Conservation (phyloP, 2,329 filamentous ascomycete species). For the Fusarium albidum region DNA sequence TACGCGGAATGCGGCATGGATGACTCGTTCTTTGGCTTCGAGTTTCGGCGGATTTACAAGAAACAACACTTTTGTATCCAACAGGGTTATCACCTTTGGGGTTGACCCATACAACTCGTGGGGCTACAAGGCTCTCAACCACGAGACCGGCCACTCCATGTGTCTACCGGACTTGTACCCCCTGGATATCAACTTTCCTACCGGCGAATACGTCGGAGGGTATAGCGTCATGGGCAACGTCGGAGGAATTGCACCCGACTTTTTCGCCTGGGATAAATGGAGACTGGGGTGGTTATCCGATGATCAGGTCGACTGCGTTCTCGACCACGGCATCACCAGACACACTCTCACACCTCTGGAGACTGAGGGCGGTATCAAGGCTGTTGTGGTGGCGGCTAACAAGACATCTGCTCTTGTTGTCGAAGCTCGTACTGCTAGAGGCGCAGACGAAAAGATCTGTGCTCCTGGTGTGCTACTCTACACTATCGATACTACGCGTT, state of each 20-base stretch:
- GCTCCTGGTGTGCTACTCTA: conserved; percentile 47
- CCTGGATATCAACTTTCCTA: conserved; percentile 24
- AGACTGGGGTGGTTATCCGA: conserved; percentile 49
- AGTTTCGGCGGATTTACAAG: conserved; percentile 14
- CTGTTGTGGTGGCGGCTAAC: conserved; percentile 18
- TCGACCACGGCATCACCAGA: conserved; percentile 32
- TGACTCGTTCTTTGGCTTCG: no score
- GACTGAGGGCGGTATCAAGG: conserved; percentile 18
- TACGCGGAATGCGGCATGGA: conserved; percentile 8
- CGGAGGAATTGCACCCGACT: conserved; percentile 45
- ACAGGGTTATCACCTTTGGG: conserved; percentile 44
- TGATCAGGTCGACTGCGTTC: conserved; percentile 43
- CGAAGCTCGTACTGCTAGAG: conserved; percentile 40
- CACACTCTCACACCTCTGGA: conserved; percentile 35
- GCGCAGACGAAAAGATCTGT: conserved; percentile 41
- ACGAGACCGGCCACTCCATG: conserved; percentile 50
- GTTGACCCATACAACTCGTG: conserved; percentile 43
- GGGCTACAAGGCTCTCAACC: conserved; percentile 47
- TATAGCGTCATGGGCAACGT: conserved; percentile 50
- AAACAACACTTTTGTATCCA: conserved; percentile 10
- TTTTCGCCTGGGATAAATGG: conserved; percentile 52
- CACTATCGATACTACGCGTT: conserved; percentile 40
- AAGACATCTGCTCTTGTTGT: conserved; percentile 42
- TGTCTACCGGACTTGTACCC: conserved; percentile 50
- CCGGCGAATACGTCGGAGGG: conserved; percentile 45